phyloP scores from a whole-genome alignment of 495 filamentous ascomycete genomes.

The Aspergillus homomorphus region DNA sequence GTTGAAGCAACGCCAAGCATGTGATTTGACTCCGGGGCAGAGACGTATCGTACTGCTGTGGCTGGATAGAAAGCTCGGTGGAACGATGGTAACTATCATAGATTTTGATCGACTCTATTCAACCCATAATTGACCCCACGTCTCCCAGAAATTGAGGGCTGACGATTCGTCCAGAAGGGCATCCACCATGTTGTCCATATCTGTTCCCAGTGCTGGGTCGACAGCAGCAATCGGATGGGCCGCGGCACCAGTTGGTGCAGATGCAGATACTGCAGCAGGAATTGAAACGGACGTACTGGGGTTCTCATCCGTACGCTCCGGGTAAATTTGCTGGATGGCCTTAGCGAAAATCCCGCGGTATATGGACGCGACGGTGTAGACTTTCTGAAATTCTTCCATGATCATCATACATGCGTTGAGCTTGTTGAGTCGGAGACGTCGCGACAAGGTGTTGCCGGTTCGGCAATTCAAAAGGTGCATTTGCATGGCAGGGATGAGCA shows the following conservation, averaged over 20 bases:
- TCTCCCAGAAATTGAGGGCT: slow-evolving; percentile 31
- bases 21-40: no score
- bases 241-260: not conserved
- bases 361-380: slow-evolving; percentile 33
- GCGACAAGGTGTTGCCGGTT: slow-evolving; percentile 24
- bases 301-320: slow-evolving; percentile 14
- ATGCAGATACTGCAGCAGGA: not conserved
- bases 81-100: no score
- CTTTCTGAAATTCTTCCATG: slow-evolving; percentile 36
- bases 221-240: not conserved
- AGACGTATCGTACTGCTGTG: no score
- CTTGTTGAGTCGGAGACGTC: slow-evolving; percentile 38
- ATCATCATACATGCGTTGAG: slow-evolving; percentile 42
- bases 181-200: slow-evolving; percentile 23
- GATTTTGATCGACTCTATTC: not conserved
- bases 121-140: slow-evolving; percentile 8
- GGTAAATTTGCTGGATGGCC: slow-evolving; percentile 30
- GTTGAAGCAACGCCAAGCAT: no score
- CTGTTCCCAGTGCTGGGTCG: not conserved
- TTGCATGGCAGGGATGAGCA: slow-evolving; percentile 42
- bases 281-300: not conserved
- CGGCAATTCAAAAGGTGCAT: slow-evolving; percentile 38
- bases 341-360: slow-evolving; percentile 33
- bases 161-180: slow-evolving; percentile 30
- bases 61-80: no score